These are phyloP conservation scores for Micractinium sp. DNA, from an alignment of 139 green algal genomes.

Conservation along the genomic window DNA sequence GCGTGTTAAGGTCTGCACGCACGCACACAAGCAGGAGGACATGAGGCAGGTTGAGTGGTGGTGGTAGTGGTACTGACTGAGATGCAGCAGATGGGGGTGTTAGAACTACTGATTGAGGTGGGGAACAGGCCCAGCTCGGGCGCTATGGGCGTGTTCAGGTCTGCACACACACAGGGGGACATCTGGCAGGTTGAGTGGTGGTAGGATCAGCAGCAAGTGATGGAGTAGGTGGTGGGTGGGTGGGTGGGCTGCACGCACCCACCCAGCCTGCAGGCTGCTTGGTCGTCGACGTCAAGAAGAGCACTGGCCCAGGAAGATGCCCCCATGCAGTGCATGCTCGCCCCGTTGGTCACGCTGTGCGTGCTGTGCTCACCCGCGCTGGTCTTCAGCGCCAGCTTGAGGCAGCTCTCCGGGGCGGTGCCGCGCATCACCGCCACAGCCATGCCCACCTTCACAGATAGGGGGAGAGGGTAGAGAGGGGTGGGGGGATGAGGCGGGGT, in stretches of 20 bases:
- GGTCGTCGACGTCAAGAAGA: no score
- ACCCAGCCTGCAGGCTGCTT: no score
- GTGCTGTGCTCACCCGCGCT: conserved; percentile 3
- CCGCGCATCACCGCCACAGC: conserved; percentile 77
- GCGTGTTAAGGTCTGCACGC: conserved; percentile 48
- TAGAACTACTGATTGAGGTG: no score
- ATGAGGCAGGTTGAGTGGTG: not conserved
- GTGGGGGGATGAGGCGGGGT: not conserved
- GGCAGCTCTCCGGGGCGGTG: conserved; percentile 37
- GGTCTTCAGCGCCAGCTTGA: conserved; percentile 60
- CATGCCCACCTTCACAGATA: conserved; percentile 36
- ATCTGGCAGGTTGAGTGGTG: not conserved
- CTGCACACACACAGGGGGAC: not conserved
- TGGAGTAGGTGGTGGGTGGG: no score
- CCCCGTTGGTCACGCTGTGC: not conserved
- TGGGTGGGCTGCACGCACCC: no score
- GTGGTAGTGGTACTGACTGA: no score
- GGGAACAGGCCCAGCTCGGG: conserved; percentile 88
- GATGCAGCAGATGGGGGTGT: no score
- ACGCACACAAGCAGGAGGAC: not conserved
- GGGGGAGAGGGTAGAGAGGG: not conserved
- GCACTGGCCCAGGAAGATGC: no score
- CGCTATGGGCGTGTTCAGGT: conserved; percentile 76
- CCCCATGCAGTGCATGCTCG: not conserved
- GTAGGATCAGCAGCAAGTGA: no score